A percentile compares a stretch with the other conserved stretches of the same genome.
Evolutionary conservation across 1,284 basidiomycete genomes (phyloP).

Genomic region (Trametes hirsuta): DNA sequence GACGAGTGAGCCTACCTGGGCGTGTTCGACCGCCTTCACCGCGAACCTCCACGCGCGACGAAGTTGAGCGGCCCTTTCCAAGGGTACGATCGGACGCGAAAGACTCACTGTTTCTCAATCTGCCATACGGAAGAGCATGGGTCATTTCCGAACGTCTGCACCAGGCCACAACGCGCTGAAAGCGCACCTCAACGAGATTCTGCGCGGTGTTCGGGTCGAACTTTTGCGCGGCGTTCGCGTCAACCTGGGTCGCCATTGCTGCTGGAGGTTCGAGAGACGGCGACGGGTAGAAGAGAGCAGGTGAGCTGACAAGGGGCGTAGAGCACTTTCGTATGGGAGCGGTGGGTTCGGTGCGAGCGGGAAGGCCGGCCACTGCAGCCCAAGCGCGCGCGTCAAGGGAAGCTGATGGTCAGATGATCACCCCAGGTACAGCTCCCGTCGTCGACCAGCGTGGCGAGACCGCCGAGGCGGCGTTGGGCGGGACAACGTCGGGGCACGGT

Average conservation of each 20-base stretch:
- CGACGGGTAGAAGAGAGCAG: neutral
- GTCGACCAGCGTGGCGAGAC: neutral
- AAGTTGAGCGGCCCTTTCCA: neutral
- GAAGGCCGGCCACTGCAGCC: constrained; percentile 1
- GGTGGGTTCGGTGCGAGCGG: neutral
- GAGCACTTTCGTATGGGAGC: neutral
- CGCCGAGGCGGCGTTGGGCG: neutral
- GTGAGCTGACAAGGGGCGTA: constrained; percentile 23
- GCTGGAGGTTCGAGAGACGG: neutral
- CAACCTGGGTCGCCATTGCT: neutral
- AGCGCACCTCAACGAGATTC: constrained; percentile 81
- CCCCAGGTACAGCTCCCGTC: constrained; percentile 15
- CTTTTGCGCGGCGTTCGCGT: neutral
- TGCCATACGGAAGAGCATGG: constrained; percentile 35
- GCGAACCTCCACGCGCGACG: constrained; percentile 63
- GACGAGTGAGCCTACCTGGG: constrained; percentile 61
- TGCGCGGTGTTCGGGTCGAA: constrained; percentile 89
- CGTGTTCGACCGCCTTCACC: constrained; percentile 95
- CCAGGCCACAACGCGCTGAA: neutral
- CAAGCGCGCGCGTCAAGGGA: constrained; percentile 16
- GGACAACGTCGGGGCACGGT: constrained; percentile 16
- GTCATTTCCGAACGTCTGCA: neutral
- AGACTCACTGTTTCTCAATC: constrained; percentile 94
- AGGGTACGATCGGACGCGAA: neutral
- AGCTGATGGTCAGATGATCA: constrained; percentile 27